A percentile compares a stretch with the other conserved stretches of the same genome.
Evolutionary conservation across 306 rosid species (phyloP).

Genomic region (Lathyrus sativus): DNA sequence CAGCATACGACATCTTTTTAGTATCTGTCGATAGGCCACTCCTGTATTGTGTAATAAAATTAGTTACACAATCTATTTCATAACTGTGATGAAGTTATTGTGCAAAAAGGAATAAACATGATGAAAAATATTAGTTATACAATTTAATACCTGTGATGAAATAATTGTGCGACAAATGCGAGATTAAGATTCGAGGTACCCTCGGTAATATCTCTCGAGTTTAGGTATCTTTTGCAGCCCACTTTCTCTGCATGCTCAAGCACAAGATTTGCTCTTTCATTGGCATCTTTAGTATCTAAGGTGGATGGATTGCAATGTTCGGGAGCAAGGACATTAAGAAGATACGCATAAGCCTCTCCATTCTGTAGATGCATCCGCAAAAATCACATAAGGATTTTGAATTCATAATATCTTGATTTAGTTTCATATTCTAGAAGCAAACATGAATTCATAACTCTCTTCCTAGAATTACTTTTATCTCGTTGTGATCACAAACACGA

Average conservation of each 20-base stretch:
- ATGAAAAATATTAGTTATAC: background rate
- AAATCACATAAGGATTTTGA: constrained; percentile 31
- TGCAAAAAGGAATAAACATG: constrained; percentile 34
- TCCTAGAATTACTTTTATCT: background rate
- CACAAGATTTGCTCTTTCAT: constrained; percentile 73
- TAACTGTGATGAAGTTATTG: constrained; percentile 88
- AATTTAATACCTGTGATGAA: constrained; percentile 73
- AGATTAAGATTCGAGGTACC: constrained; percentile 89
- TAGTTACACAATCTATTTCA: constrained; percentile 15
- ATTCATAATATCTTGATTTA: constrained; percentile 26
- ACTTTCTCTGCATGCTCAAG: constrained; percentile 97
- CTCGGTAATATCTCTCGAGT: constrained; percentile 76
- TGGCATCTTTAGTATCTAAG: constrained; percentile 69
- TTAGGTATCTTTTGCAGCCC: constrained; percentile 88
- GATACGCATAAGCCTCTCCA: constrained; percentile 93
- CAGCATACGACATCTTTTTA: constrained; percentile 78
- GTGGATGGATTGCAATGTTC: constrained; percentile 78
- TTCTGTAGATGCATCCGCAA: constrained; percentile 52
- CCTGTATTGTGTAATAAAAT: constrained; percentile 50
- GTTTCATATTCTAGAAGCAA: constrained; percentile 12
- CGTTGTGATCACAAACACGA: too few species aligned
- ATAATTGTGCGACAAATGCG: constrained; percentile 93
- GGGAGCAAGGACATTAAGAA: constrained; percentile 95
- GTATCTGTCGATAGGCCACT: constrained; percentile 86
- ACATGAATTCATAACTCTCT: background rate